Evolutionary conservation across 805 yeast species (phyloP).

Genomic region (Hanseniaspora singularis): DNA sequence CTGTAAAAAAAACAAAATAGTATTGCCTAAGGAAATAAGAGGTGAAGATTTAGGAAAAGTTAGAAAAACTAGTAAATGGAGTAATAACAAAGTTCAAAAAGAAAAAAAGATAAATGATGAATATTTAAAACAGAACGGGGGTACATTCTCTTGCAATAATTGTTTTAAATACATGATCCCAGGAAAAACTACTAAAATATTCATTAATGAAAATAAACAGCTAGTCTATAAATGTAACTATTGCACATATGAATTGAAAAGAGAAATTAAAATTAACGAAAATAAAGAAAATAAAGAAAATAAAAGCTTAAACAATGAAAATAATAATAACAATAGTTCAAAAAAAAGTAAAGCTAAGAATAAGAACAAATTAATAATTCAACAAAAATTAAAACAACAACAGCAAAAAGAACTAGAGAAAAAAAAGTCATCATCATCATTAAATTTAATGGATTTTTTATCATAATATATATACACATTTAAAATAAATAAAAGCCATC

Average conservation of each 20-base stretch:
- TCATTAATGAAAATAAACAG: background rate
- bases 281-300: background rate
- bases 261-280: background rate
- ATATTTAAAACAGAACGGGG: background rate
- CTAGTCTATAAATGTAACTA: background rate
- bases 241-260: slow-evolving; percentile 4
- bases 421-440: background rate
- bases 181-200: background rate
- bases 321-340: background rate
- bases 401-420: background rate
- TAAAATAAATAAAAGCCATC: slow-evolving; percentile 5
- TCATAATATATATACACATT: background rate
- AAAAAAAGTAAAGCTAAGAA: slow-evolving; percentile 4
- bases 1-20: slow-evolving; percentile 14
- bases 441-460: slow-evolving; percentile 13
- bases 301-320: background rate
- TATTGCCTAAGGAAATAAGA: slow-evolving; percentile 8
- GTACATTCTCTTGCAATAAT: slow-evolving; percentile 1
- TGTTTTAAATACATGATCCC: slow-evolving; percentile 10
- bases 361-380: slow-evolving; percentile 7
- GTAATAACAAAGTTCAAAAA: background rate
- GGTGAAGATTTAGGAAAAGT: slow-evolving; percentile 11
- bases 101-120: background rate
- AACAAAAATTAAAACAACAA: slow-evolving; percentile 8
- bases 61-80: slow-evolving; percentile 13